phyloP scores from a whole-genome alignment of 202 grass and related monocot genomes.

The Brachypodium distachyon region DNA sequence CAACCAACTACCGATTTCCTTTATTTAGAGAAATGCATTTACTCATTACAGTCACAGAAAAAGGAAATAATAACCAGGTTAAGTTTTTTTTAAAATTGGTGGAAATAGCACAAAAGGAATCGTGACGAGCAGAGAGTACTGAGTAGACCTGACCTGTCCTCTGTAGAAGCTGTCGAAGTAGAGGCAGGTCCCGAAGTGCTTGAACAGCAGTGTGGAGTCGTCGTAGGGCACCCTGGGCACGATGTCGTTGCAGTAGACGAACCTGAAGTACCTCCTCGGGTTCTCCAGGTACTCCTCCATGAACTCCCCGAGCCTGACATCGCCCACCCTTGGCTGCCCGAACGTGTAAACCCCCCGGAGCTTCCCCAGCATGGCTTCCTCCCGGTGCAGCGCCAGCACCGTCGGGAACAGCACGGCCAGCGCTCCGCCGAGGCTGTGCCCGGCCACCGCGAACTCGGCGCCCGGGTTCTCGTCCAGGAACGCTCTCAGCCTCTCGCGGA shows the following conservation, averaged over 20 bases:
- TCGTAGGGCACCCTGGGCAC: constrained; percentile 81
- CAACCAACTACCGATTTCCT: not conserved
- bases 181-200: constrained; percentile 54
- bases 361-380: constrained; percentile 26
- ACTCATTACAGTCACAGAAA: not conserved
- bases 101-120: too few species aligned
- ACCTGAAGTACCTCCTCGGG: constrained; percentile 52
- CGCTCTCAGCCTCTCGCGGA: constrained; percentile 32
- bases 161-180: constrained; percentile 80
- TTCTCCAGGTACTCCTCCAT: constrained; percentile 24
- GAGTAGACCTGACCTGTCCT: constrained; percentile 29
- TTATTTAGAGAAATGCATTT: not conserved
- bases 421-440: constrained; percentile 82
- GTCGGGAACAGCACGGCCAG: constrained; percentile 65
- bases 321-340: constrained; percentile 64
- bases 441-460: constrained; percentile 52
- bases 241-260: constrained; percentile 75
- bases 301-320: constrained; percentile 33
- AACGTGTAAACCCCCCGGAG: constrained; percentile 74
- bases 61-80: not conserved
- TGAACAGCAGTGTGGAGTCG: constrained; percentile 42
- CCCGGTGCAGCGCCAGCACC: constrained; percentile 45
- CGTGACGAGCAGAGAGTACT: too few species aligned
- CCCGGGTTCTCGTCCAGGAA: constrained; percentile 19
- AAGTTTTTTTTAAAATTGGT: too few species aligned